phyloP scores from a whole-genome alignment of 345 rosid genomes.

The Erysimum cheiranthoides region DNA sequence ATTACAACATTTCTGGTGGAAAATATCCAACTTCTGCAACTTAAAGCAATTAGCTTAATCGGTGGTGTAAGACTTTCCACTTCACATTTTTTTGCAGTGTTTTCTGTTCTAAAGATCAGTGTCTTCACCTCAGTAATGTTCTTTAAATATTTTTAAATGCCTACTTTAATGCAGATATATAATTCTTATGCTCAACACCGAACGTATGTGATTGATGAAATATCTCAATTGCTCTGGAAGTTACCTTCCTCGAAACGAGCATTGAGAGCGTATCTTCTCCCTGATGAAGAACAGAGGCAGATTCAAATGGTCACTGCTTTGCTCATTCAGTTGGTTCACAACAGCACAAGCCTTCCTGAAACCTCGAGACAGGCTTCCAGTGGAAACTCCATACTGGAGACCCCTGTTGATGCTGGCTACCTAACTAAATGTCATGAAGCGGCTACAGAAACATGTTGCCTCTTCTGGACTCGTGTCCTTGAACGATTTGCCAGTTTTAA shows the following conservation, averaged over 20 bases:
- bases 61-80: slow-evolving; percentile 69
- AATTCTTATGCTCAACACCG: slow-evolving; percentile 88
- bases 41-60: slow-evolving; percentile 85
- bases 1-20: slow-evolving; percentile 91
- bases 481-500: slow-evolving; percentile 86
- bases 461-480: slow-evolving; percentile 96
- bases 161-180: slow-evolving; percentile 70
- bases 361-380: slow-evolving; percentile 65
- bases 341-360: slow-evolving; percentile 90
- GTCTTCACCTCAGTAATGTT: slow-evolving; percentile 19
- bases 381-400: slow-evolving; percentile 63
- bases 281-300: slow-evolving; percentile 99
- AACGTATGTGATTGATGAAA: slow-evolving; percentile 82
- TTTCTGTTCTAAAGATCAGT: slow-evolving; percentile 2
- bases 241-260: slow-evolving; percentile 85
- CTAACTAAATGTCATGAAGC: slow-evolving; percentile 79
- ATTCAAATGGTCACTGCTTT: slow-evolving; percentile 97
- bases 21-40: slow-evolving; percentile 94
- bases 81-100: slow-evolving; percentile 13
- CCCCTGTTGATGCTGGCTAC: slow-evolving; percentile 73
- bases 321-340: slow-evolving; percentile 93
- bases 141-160: slow-evolving; percentile 19
- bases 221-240: slow-evolving; percentile 88
- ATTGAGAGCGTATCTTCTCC: slow-evolving; percentile 80
- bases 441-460: slow-evolving; percentile 88